These are phyloP conservation scores for Cyclocybe aegerita DNA, from an alignment of 768 basidiomycete species.

Conservation along the genomic window DNA sequence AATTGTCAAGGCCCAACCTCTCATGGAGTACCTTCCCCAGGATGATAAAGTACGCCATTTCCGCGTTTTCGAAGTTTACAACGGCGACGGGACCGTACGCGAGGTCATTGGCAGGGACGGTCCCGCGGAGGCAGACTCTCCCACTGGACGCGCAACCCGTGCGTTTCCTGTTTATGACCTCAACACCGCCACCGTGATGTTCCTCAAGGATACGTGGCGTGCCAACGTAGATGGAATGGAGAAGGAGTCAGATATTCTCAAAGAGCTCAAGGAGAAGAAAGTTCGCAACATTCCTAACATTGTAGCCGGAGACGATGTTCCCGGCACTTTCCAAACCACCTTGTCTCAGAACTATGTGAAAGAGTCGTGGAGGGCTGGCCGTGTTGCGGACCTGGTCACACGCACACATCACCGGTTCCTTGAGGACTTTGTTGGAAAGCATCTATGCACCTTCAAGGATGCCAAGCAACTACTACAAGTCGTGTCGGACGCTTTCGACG, in stretches of 20 bases:
- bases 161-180: conserved; percentile 3
- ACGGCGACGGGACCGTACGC: not conserved
- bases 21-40: not conserved
- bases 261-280: not conserved
- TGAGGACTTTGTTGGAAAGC: no score
- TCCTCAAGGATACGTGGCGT: conserved; percentile 8
- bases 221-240: not conserved
- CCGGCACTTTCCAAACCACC: not conserved
- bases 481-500: no score
- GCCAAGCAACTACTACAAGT: no score
- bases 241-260: conserved; percentile 1
- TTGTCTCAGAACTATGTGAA: no score
- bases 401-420: no score
- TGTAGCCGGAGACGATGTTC: conserved; percentile 2
- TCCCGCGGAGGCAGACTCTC: not conserved
- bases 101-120: conserved; percentile 1
- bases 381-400: no score
- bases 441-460: no score
- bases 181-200: not conserved
- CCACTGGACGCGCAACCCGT: conserved; percentile 1
- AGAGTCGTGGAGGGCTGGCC: no score
- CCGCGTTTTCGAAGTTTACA: not conserved
- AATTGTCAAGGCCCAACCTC: not conserved
- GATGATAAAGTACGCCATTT: not conserved
- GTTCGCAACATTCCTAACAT: conserved; percentile 2